Percentiles rank a stretch among this genome's conserved stretches.
These are phyloP conservation scores for Williopsis jadinii DNA, from an alignment of 1,139 yeast genomes.

Conservation along the genomic window DNA sequence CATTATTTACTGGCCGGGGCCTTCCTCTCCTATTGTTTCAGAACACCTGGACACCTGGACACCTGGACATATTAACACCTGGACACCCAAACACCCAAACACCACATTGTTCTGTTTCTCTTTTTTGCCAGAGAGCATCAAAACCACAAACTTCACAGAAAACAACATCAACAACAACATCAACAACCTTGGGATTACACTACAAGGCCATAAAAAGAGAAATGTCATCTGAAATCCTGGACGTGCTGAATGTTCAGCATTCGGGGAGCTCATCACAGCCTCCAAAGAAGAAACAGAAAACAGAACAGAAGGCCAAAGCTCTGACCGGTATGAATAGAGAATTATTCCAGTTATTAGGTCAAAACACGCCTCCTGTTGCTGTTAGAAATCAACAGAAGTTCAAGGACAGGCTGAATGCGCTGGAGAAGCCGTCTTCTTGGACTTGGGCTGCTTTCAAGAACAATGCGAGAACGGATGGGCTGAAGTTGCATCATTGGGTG, in stretches of 20 bases:
- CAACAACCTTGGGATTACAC: not conserved
- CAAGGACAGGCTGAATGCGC: slow-evolving; percentile 58
- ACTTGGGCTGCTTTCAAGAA: slow-evolving; percentile 55
- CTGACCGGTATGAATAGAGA: slow-evolving; percentile 78
- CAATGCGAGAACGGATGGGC: slow-evolving; percentile 40
- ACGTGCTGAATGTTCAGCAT: slow-evolving; percentile 60
- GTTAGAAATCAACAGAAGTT: slow-evolving; percentile 49
- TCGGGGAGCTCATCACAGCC: slow-evolving; percentile 22
- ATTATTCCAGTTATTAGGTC: slow-evolving; percentile 79
- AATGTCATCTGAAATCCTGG: slow-evolving; percentile 62
- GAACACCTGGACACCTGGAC: too few species aligned
- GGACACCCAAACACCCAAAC: too few species aligned
- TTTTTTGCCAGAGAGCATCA: not conserved
- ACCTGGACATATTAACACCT: too few species aligned
- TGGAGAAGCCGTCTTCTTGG: slow-evolving; percentile 78
- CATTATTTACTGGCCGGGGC: too few species aligned
- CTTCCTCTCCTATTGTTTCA: too few species aligned
- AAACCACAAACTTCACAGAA: not conserved
- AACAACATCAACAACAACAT: not conserved
- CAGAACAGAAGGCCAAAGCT: slow-evolving; percentile 12
- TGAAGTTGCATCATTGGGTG: slow-evolving; percentile 76
- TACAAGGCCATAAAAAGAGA: not conserved
- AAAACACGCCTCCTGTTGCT: slow-evolving; percentile 82
- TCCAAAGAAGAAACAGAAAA: slow-evolving; percentile 24
- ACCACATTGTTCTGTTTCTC: too few species aligned